Percentiles rank a stretch among this genome's conserved stretches.
These are phyloP conservation scores for Colletotrichum sp. DNA, from an alignment of 2,329 filamentous ascomycete genomes.

Conservation along the genomic window DNA sequence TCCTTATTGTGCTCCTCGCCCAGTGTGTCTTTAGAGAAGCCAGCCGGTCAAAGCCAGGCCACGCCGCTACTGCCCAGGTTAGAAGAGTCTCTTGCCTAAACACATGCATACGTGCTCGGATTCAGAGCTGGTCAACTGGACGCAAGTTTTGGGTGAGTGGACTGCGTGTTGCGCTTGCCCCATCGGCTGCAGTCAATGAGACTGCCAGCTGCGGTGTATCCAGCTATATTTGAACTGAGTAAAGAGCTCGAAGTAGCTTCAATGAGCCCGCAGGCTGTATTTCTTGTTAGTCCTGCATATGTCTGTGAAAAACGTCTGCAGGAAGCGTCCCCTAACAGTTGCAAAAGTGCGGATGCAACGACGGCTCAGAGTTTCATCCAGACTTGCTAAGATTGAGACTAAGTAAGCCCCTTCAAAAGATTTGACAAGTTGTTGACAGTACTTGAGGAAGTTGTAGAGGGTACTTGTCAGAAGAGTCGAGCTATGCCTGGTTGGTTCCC, in stretches of 20 bases:
- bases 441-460: background rate
- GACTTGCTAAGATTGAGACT: background rate
- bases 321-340: background rate
- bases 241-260: background rate
- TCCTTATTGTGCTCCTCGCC: background rate
- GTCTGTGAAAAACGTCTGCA: background rate
- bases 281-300: background rate
- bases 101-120: background rate
- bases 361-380: background rate
- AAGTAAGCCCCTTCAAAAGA: background rate
- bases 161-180: background rate
- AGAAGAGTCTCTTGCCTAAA: background rate
- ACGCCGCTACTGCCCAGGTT: background rate
- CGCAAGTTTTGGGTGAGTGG: background rate
- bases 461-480: background rate
- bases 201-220: background rate
- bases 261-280: background rate
- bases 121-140: background rate
- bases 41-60: background rate
- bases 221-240: background rate
- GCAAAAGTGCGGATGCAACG: background rate
- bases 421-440: background rate
- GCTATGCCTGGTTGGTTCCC: background rate
- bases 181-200: background rate
- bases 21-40: background rate